phyloP scores from a whole-genome alignment of 176 grass and related monocot genomes.

The Carex scoparia region DNA sequence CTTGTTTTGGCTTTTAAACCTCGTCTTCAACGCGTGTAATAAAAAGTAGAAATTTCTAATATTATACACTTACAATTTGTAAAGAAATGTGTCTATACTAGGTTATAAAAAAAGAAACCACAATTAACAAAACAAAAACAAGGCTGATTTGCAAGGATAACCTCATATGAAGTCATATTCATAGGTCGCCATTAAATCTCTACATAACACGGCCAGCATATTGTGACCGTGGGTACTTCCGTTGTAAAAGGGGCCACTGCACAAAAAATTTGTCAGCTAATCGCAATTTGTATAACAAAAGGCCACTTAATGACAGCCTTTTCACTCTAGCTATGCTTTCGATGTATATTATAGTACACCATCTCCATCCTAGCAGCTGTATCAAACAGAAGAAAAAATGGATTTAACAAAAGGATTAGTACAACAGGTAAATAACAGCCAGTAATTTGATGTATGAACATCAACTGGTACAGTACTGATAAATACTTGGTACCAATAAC shows the following conservation, averaged over 20 bases:
- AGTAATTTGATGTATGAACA: neutral
- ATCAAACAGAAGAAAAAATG: neutral
- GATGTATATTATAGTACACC: slow-evolving; percentile 77
- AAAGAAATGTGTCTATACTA: neutral
- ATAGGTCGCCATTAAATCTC: neutral
- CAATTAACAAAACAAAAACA: neutral
- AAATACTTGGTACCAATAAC: neutral
- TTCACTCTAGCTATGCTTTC: slow-evolving; percentile 91
- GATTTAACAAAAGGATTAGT: neutral
- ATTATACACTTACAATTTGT: neutral
- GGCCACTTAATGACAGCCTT: slow-evolving; percentile 75
- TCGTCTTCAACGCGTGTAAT: too few relatives aligned
- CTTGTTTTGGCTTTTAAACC: neutral
- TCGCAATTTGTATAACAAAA: slow-evolving; percentile 78
- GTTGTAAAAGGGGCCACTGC: slow-evolving; percentile 73
- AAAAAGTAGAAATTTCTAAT: neutral
- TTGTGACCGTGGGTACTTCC: slow-evolving; percentile 52
- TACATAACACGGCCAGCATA: slow-evolving; percentile 67
- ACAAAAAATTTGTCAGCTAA: slow-evolving; percentile 74
- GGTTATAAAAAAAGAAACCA: neutral
- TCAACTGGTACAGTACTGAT: neutral
- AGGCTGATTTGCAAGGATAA: neutral
- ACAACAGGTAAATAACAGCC: neutral
- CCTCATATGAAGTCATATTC: neutral
- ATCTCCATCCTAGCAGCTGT: slow-evolving; percentile 61